Evolutionary conservation across 192 early-diverging fungal genomes (phyloP), one percentile per base, ranked within the genome.

Genomic region (Backusella morwellensis): DNA sequence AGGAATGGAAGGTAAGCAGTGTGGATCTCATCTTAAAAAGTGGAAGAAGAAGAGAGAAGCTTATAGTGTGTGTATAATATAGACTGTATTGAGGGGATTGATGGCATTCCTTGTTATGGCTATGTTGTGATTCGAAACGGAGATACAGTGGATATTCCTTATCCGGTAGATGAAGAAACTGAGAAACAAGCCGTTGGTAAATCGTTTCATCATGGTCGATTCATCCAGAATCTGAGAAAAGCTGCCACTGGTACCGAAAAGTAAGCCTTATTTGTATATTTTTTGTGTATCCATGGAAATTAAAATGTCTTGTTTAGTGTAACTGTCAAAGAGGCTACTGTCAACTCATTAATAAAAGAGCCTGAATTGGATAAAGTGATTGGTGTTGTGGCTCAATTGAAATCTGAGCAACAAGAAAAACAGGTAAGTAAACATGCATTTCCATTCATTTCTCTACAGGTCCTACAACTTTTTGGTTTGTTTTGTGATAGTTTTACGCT

Each of bases 181-280:
- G 88, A 85, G 4, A 86, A 88, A 21, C 66, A 76, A 17, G 68
- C 68, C 4, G 70, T 84, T 38, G 97, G 97, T 50, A 78, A 85
- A 34, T 93, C 94, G 14, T 99, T 99, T 81, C 97, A 99, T 77
- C 97, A 99, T 52, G 97, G 97, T 6, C 86, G 93, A 73, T 93
- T 99, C 75, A 92, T 99, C 54, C 92, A 91, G 88, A 95, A 95
- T 15, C 72, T 99, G 32, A 80, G 97, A 50, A 85, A 86, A 41
- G 91, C 90, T 44, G 93, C 85, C 41, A 82, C 82, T 52, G 82
- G 78, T 35, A 85, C 76, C 76, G 75, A 79, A 59, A 89, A 85
- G 93, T 93, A 91, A 73, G 17, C 44, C 47, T 44, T 17, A 44
- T 47, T 50, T 73, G 35, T 19, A 34, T 63, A 41, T 36, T 26